Conservation (phyloP, 2,329 filamentous ascomycete species). For the Talaromyces piceae region DNA sequence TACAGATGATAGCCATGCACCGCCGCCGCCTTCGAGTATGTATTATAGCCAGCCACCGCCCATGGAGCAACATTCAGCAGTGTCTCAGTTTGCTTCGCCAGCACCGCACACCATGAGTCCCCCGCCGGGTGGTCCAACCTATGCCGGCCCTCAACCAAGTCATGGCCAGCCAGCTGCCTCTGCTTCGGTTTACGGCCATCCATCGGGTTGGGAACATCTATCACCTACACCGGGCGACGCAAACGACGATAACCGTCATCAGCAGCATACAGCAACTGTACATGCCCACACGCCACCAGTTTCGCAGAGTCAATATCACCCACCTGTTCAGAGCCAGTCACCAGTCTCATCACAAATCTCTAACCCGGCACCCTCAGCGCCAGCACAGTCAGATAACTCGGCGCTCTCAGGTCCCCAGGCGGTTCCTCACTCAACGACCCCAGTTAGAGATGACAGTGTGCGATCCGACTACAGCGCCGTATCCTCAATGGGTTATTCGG, state of each 20-base stretch:
- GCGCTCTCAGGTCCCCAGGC: neutral
- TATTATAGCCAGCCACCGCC: conserved; percentile 4
- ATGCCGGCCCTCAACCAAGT: neutral
- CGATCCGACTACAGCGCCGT: conserved; percentile 20
- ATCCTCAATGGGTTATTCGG: conserved; percentile 22
- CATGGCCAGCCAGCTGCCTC: conserved; percentile 18
- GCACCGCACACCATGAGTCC: neutral
- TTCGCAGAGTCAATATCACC: neutral
- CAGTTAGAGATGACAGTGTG: conserved; percentile 21
- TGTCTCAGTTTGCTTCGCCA: neutral
- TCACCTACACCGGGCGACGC: conserved; percentile 27
- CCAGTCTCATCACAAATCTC: neutral
- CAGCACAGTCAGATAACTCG: conserved; percentile 1
- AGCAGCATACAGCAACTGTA: neutral
- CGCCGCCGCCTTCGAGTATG: conserved; percentile 3
- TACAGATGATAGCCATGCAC: neutral
- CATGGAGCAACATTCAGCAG: conserved; percentile 2
- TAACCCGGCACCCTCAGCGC: neutral
- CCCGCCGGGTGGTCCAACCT: neutral
- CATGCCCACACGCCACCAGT: neutral
- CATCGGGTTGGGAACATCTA: conserved; percentile 44
- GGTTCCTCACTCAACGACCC: conserved; percentile 2
- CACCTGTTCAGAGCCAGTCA: neutral
- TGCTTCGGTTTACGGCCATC: conserved; percentile 34
- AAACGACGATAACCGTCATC: conserved; percentile 22